Conservation (phyloP, 345 rosid species). For the Sonneratia caseolaris region DNA sequence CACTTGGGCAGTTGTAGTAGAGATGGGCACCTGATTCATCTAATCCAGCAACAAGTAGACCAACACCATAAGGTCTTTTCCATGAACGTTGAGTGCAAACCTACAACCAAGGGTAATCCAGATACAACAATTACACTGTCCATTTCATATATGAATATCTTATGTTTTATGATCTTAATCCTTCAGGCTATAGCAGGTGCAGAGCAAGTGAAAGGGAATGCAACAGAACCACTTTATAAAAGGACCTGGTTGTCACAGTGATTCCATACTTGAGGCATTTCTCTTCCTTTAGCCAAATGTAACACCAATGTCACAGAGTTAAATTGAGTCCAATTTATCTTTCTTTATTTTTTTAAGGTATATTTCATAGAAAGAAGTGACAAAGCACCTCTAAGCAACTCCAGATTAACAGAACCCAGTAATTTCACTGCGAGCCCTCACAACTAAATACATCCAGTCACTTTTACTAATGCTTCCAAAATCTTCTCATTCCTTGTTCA, state of each 20-base stretch:
- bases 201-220: neutral
- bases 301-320: neutral
- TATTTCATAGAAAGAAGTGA: neutral
- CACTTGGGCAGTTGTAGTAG: slow-evolving; percentile 97
- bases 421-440: neutral
- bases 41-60: slow-evolving; percentile 82
- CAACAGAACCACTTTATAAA: too few species aligned
- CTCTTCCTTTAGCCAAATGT: neutral
- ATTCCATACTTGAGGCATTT: neutral
- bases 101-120: slow-evolving; percentile 27
- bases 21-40: slow-evolving; percentile 97
- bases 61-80: slow-evolving; percentile 98
- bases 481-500: neutral
- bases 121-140: too few species aligned
- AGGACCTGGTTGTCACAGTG: neutral
- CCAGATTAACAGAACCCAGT: neutral
- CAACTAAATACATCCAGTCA: neutral
- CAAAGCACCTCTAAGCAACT: neutral
- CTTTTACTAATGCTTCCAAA: neutral
- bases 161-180: neutral
- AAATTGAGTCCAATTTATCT: neutral
- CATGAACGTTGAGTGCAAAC: slow-evolving; percentile 98
- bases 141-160: too few species aligned
- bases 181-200: neutral
- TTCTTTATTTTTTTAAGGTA: neutral